Conservation (phyloP, 2,329 filamentous ascomycete genomes). For the Cladophialophora immunda region DNA sequence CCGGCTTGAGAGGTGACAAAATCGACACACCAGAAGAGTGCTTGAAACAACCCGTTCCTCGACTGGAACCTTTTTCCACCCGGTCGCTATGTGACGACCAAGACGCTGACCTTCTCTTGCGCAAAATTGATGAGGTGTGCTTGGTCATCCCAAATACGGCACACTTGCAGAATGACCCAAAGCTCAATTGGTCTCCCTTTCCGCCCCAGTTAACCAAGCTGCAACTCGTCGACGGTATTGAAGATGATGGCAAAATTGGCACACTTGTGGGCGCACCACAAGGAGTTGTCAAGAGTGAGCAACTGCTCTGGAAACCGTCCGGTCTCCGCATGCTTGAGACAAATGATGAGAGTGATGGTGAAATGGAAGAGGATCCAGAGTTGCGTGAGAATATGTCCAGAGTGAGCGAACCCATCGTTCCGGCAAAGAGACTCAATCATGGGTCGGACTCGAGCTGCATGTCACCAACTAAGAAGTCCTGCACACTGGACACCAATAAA, state of each 20-base stretch:
- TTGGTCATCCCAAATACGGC: not conserved
- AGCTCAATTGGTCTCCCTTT: conserved; percentile 26
- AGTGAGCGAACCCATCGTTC: not conserved
- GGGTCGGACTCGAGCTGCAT: not conserved
- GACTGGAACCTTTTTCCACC: not conserved
- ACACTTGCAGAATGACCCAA: not conserved
- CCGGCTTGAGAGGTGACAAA: conserved; percentile 4
- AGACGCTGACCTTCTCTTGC: not conserved
- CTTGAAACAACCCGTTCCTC: conserved; percentile 14
- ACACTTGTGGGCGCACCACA: conserved; percentile 7
- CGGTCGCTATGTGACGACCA: not conserved
- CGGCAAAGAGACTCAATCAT: conserved; percentile 22
- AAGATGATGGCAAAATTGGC: conserved; percentile 10
- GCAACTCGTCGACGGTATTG: conserved; percentile 19
- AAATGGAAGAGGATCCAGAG: conserved; percentile 27
- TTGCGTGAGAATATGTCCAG: conserved; percentile 6
- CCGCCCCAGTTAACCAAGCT: not conserved
- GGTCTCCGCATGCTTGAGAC: conserved; percentile 34
- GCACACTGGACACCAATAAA: not conserved
- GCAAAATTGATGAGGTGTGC: not conserved
- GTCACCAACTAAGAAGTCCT: conserved; percentile 4
- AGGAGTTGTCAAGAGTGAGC: conserved; percentile 31
- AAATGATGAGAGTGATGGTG: conserved; percentile 27
- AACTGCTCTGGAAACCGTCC: conserved; percentile 39
- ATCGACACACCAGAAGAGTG: not conserved